Percentiles rank a stretch among this genome's conserved stretches.
Conservation (phyloP, 2,329 filamentous ascomycete genomes). For the Cryphonectria japonica region DNA sequence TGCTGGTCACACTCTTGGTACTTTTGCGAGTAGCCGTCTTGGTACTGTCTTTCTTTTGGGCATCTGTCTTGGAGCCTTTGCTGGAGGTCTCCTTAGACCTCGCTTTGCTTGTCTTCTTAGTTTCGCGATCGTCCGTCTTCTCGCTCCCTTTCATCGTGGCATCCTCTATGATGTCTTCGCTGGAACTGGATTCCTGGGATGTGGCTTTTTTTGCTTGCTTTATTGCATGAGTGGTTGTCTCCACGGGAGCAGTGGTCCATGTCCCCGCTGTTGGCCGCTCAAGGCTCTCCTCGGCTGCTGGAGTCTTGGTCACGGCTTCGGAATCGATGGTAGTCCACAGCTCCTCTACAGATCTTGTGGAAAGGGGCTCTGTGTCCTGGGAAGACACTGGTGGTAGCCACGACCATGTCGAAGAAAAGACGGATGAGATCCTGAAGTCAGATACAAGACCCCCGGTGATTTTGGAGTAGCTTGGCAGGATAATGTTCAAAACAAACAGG, state of each 20-base stretch:
- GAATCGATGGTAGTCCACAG: too few relatives aligned
- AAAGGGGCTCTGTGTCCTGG: background rate
- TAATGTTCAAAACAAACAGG: background rate
- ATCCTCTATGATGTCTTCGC: too few relatives aligned
- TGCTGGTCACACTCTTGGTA: background rate
- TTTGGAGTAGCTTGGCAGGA: background rate
- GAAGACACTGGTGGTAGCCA: background rate
- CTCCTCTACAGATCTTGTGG: background rate
- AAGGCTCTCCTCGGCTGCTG: too few relatives aligned
- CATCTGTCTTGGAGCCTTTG: too few relatives aligned
- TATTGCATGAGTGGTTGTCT: background rate
- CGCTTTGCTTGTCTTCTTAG: too few relatives aligned
- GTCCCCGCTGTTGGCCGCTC: background rate
- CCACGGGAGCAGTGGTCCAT: background rate
- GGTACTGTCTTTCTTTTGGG: background rate
- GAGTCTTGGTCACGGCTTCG: background rate
- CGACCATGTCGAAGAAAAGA: background rate
- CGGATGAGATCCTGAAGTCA: background rate
- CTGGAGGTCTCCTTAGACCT: too few relatives aligned
- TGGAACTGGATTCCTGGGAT: too few relatives aligned
- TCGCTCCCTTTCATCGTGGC: background rate
- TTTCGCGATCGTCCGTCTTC: background rate
- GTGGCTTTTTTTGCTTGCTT: background rate
- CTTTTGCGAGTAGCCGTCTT: background rate
- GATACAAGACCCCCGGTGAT: background rate